Percentiles rank a stretch among this genome's conserved stretches.
Evolutionary conservation across 352 stramenopile species (phyloP).

Genomic region (Pythium diclinum): DNA sequence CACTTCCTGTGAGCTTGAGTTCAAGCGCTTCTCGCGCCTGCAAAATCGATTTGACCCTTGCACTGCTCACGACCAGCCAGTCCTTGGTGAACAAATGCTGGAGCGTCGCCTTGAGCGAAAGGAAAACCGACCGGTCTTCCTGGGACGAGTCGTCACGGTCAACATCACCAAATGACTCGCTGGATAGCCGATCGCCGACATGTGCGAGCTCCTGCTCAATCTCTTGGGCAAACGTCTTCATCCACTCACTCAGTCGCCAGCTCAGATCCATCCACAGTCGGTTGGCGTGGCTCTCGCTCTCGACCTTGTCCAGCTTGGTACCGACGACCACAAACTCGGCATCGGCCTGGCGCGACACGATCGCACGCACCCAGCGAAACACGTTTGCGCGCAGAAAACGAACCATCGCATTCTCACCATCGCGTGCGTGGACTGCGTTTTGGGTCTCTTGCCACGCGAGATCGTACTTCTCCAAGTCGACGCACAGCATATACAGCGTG

Average conservation of each 20-base stretch:
- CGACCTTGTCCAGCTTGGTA: slow-evolving; percentile 24
- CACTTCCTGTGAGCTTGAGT: neutral
- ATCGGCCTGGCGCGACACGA: slow-evolving; percentile 18
- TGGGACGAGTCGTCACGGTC: neutral
- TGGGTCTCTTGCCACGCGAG: neutral
- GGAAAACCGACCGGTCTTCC: neutral
- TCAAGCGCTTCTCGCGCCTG: neutral
- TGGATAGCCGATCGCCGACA: neutral
- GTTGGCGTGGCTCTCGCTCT: slow-evolving; percentile 1
- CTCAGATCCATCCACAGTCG: slow-evolving; percentile 12
- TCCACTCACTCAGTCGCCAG: slow-evolving; percentile 8
- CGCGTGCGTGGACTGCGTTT: neutral
- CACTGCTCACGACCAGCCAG: slow-evolving; percentile 1
- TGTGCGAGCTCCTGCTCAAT: slow-evolving; percentile 11
- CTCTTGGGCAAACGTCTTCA: slow-evolving; percentile 10
- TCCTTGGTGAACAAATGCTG: slow-evolving; percentile 15
- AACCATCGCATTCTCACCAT: slow-evolving; percentile 14
- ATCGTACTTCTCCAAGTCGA: slow-evolving; percentile 5
- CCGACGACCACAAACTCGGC: slow-evolving; percentile 27
- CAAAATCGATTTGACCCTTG: neutral
- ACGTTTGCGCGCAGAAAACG: slow-evolving; percentile 15
- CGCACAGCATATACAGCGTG: slow-evolving; percentile 12
- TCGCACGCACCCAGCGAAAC: slow-evolving; percentile 24
- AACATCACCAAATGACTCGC: neutral
- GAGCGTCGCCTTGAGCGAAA: slow-evolving; percentile 10